Percentiles rank a stretch among this genome's conserved stretches.
Conservation (phyloP, 2,329 filamentous ascomycete genomes). For the Lachnellula cervina region DNA sequence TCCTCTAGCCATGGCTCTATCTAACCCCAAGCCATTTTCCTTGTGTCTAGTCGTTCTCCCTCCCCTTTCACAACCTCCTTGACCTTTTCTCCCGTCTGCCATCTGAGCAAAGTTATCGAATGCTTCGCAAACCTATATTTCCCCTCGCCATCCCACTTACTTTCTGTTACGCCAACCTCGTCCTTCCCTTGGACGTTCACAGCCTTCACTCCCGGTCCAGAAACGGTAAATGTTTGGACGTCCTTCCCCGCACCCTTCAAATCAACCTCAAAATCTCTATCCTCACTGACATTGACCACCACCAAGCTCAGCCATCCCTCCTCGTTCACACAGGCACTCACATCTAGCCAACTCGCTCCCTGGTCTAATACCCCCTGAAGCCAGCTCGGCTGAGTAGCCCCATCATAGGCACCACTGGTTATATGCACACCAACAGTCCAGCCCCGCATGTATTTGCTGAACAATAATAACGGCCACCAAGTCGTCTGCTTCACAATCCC, state of each 20-base stretch:
- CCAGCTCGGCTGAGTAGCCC: slow-evolving; percentile 62
- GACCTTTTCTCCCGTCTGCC: slow-evolving; percentile 33
- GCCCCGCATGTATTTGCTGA: slow-evolving; percentile 68
- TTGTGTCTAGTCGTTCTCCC: slow-evolving; percentile 21
- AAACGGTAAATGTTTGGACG: slow-evolving; percentile 59
- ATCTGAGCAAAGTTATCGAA: slow-evolving; percentile 63
- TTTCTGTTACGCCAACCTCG: slow-evolving; percentile 56
- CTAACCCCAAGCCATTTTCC: slow-evolving; percentile 26
- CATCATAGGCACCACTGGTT: slow-evolving; percentile 57
- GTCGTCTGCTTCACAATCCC: slow-evolving; percentile 59
- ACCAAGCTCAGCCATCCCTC: slow-evolving; percentile 60
- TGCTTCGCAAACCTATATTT: slow-evolving; percentile 63
- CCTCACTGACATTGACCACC: slow-evolving; percentile 68
- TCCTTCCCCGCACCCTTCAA: slow-evolving; percentile 52
- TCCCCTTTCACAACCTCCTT: slow-evolving; percentile 21
- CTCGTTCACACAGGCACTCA: slow-evolving; percentile 54
- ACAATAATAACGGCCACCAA: slow-evolving; percentile 59
- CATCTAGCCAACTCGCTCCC: slow-evolving; percentile 63
- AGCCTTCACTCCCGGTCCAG: slow-evolving; percentile 50
- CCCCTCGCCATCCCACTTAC: slow-evolving; percentile 58
- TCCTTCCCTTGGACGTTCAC: slow-evolving; percentile 60
- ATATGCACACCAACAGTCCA: slow-evolving; percentile 64
- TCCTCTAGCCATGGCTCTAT: not conserved
- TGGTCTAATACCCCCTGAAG: slow-evolving; percentile 59
- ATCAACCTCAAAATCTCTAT: slow-evolving; percentile 52